Base-by-base conservation (phyloP, 805 yeast genomes). In the Barnettozyma wickerhamii region DNA sequence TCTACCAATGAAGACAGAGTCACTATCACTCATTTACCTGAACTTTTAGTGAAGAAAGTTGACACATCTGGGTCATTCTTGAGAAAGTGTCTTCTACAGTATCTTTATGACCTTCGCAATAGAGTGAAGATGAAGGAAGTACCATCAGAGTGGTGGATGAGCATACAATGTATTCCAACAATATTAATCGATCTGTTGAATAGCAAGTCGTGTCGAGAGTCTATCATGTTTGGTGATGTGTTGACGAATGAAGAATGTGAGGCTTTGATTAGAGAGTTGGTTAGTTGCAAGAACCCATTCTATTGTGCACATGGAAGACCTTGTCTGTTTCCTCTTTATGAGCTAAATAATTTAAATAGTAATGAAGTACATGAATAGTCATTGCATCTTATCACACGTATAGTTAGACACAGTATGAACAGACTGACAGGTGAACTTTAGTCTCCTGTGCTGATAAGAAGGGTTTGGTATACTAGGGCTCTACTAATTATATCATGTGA, bases 271-370 rank as follows among this genome's bases (percentile, higher is more conserved):
- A 26, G 35, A 1, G 46, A 60, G 2, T 63, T 87, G 21, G 48
- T 65, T 0, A 18, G 39, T 4, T 85, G 95, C 52, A 51, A 61
- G 12, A 59, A 69, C 15, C 95, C 95, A 0, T 82, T 84, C 48
- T 79, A 74, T 41, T 88, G 95, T 65, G 95, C 95, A 0, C 95
- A 87, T 58, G 95, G 95, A 0, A 61, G 95, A 41, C 95, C 95
- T 0, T 74, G 88, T 0, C 56, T 82, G 10, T 71, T 77, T 2
- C 89, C 90, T 0, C 44, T 77, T 4, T 60, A 61, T 24, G 59
- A 62, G 29, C 38, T 58, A 6, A 33, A 18, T 1, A 27, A 9
- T 23, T 9, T 2, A 23, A 23, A 12, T 23, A 23, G 26, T 23
- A 23, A 23, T 12, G 26, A 23, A 23, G 26, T 23, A 9, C 12